Base-by-base conservation (phyloP, 805 yeast species). In the Zygoascus biomembranicola region DNA sequence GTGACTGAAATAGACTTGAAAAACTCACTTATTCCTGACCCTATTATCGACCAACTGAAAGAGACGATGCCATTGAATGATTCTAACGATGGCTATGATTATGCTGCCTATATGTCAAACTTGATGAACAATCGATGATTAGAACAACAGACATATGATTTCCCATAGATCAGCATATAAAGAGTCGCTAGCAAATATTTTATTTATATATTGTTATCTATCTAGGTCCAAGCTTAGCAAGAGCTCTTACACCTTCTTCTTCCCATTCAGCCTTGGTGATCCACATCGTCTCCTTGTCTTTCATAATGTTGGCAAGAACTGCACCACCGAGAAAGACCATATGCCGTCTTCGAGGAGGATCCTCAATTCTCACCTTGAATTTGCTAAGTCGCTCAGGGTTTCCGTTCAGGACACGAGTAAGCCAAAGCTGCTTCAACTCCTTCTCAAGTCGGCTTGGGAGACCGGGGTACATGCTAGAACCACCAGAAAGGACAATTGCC, bases 301-400 rank as follows among this genome's bases (percentile, higher is more conserved):
- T 95, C 98, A 94, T 94, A 62, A 94, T 92, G 67, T 87, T 89
- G 35, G 99, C 98, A 67, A 94, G 77, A 19, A 94, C 98, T 4
- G 98, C 98, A 63, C 99, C 99, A 62, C 99, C 99, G 61, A 92
- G 84, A 72, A 94, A 94, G 37, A 94, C 99, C 97, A 94, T 92
- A 71, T 94, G 97, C 69, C 90, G 86, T 77, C 99, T 89, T 76
- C 98, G 82, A 61, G 99, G 99, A 43, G 99, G 98, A 69, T 94
- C 98, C 70, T 94, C 98, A 64, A 94, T 94, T 72, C 92, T 82
- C 43, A 94, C 97, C 72, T 94, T 94, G 73, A 94, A 92, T 71
- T 90, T 90, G 47, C 60, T 58, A 60, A 94, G 77, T 66, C 98
- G 79, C 16, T 89, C 66, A 28, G 97, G 83, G 71, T 94, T 96